Percentiles rank a stretch among this genome's conserved stretches.
Evolutionary conservation across 2,329 filamentous ascomycete genomes (phyloP).

Genomic region (Diaporthe nobilis): DNA sequence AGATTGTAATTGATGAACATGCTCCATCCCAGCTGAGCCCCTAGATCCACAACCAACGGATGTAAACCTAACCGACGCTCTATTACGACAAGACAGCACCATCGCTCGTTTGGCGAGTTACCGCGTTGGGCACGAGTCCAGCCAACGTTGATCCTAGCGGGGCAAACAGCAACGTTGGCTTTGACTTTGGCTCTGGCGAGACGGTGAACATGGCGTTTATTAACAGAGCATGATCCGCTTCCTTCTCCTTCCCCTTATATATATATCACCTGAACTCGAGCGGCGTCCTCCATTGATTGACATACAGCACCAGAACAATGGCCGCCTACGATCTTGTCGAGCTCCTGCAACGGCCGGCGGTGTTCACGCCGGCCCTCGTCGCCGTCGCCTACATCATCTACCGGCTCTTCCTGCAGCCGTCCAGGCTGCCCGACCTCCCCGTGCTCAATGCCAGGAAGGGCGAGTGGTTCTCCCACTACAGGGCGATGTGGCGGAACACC

Average conservation of each 20-base stretch:
- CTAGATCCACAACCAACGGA: background rate
- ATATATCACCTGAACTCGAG: background rate
- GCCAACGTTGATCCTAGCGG: background rate
- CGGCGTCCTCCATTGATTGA: background rate
- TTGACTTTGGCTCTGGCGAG: background rate
- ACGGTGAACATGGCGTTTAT: background rate
- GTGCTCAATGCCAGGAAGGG: conserved; percentile 50
- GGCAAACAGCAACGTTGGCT: background rate
- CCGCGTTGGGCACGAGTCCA: background rate
- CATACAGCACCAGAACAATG: conserved; percentile 8
- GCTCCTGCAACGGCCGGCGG: conserved; percentile 45
- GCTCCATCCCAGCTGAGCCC: background rate
- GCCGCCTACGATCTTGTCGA: conserved; percentile 31
- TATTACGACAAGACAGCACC: background rate
- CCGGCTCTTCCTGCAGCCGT: conserved; percentile 45
- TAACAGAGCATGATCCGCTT: background rate
- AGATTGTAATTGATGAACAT: background rate
- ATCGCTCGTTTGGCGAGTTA: too few species aligned
- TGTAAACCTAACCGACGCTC: conserved; percentile 1
- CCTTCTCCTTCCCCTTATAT: background rate
- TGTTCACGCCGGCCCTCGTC: conserved; percentile 46
- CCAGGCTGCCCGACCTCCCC: conserved; percentile 48
- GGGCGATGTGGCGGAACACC: conserved; percentile 51
- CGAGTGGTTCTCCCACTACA: conserved; percentile 51
- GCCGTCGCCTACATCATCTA: conserved; percentile 47